phyloP scores from a whole-genome alignment of 306 rosid species.

The Trichosanthes cucumerina region DNA sequence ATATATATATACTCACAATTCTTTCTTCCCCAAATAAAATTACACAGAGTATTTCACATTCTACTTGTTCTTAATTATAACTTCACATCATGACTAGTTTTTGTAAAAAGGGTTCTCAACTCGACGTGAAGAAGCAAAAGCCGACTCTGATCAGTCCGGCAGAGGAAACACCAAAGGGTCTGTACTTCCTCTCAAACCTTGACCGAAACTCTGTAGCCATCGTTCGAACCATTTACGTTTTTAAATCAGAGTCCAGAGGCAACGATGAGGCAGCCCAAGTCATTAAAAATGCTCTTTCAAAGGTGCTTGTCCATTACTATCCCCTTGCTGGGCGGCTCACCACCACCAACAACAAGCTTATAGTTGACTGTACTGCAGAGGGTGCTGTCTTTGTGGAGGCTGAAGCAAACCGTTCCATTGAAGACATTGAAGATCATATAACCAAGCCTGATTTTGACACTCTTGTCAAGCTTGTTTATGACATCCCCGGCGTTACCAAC shows the following conservation, averaged over 20 bases:
- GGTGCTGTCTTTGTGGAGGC: conserved; percentile 84
- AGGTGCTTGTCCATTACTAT: conserved; percentile 56
- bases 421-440: conserved; percentile 46
- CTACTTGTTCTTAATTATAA: too few relatives aligned
- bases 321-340: conserved; percentile 53
- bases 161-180: conserved; percentile 49
- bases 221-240: conserved; percentile 53
- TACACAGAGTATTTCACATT: too few relatives aligned
- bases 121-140: conserved; percentile 37
- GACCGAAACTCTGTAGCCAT: conserved; percentile 66
- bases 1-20: too few relatives aligned
- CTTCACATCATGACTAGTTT: conserved; percentile 17
- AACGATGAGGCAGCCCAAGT: conserved; percentile 44
- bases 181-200: conserved; percentile 65
- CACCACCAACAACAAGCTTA: conserved; percentile 49
- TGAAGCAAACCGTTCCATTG: conserved; percentile 46
- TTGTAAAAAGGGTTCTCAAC: conserved; percentile 9
- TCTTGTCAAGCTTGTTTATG: conserved; percentile 57
- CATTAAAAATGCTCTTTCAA: conserved; percentile 42
- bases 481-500: conserved; percentile 42
- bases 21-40: too few relatives aligned
- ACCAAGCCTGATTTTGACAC: conserved; percentile 50
- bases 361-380: conserved; percentile 55
- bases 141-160: conserved; percentile 44
- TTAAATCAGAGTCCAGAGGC: conserved; percentile 37